Evolutionary conservation across 805 yeast genomes (phyloP).

Genomic region (Saccharomycopsis capsularis): DNA sequence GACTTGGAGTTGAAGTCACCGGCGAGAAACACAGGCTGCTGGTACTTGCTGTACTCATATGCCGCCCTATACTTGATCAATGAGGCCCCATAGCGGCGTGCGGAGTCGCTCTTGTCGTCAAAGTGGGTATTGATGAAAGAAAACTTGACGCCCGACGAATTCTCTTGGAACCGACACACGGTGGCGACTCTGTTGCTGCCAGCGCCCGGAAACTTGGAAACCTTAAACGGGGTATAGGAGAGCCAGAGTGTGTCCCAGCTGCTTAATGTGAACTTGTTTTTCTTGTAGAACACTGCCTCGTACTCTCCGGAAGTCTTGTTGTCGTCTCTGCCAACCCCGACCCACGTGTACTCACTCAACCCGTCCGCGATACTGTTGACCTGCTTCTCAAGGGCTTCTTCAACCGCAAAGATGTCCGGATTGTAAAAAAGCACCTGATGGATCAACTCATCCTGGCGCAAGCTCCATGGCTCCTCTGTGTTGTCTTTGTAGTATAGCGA

Average conservation of each 20-base stretch:
- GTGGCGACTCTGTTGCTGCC: constrained; percentile 36
- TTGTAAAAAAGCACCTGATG: constrained; percentile 32
- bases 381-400: constrained; percentile 36
- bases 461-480: constrained; percentile 28
- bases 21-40: constrained; percentile 33
- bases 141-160: constrained; percentile 24
- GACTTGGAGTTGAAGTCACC: constrained; percentile 42
- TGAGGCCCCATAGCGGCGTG: constrained; percentile 32
- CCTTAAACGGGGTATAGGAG: constrained; percentile 34
- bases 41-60: constrained; percentile 31
- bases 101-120: constrained; percentile 35
- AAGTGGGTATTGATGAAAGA: constrained; percentile 37
- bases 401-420: constrained; percentile 32
- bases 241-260: constrained; percentile 37
- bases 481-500: neutral
- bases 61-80: constrained; percentile 31
- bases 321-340: constrained; percentile 43
- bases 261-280: constrained; percentile 27
- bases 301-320: constrained; percentile 37
- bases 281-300: constrained; percentile 36
- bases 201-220: constrained; percentile 36
- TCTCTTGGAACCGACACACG: constrained; percentile 29
- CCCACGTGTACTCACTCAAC: constrained; percentile 28
- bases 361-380: constrained; percentile 31
- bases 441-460: constrained; percentile 30